Base-by-base conservation (phyloP, 1,284 basidiomycete species). In the Rhodotorula sp. region DNA sequence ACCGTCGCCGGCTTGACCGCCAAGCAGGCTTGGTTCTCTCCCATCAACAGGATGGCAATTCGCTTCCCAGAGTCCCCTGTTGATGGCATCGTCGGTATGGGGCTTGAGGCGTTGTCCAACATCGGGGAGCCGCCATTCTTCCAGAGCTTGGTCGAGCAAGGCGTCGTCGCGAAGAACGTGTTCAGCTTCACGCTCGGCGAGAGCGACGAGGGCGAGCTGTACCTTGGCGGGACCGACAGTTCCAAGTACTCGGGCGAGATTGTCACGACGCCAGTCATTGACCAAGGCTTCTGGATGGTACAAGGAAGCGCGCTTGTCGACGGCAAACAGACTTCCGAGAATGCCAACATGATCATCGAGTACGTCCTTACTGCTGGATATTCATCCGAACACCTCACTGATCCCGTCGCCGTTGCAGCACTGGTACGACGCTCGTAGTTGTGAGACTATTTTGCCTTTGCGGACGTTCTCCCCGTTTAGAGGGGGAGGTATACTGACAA, bases 171-270 rank as follows among this genome's bases (percentile, higher is more conserved):
- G 10, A 76, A 80, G 28, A 78, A 79, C 50, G 81, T 85, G 57
- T 89, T 89, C 75, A 83, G 83, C 31, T 85, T 90, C 79, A 85
- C 85, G 67, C 83, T 90, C 75, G 75, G 73, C 2, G 68, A 74
- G 8, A 14, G n/a, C 12, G 58, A 64, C 47, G 67, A 69, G 49
- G 78, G 79, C 31, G 85, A 87, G 76, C 84, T 90, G 18, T 85
- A 81, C 76, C 80, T 90, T 62, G 89, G 89, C 59, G 87, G 86
- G 1, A 79, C 80, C 16, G 81, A 86, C 76, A 0, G n/a, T 3
- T 26, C 28, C 21, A 54, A 62, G 45, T 50, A 18, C 60, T 28
- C 47, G 7, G 66, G 66, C n/a, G 16, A 12, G 50, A 45, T 71
- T n/a, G 14, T 38, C 18, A 63, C 59, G 19, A 60, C 60, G 16